Evolutionary conservation across 2,329 filamentous ascomycete species (phyloP).

Genomic region (Trichoderma oligosporum): DNA sequence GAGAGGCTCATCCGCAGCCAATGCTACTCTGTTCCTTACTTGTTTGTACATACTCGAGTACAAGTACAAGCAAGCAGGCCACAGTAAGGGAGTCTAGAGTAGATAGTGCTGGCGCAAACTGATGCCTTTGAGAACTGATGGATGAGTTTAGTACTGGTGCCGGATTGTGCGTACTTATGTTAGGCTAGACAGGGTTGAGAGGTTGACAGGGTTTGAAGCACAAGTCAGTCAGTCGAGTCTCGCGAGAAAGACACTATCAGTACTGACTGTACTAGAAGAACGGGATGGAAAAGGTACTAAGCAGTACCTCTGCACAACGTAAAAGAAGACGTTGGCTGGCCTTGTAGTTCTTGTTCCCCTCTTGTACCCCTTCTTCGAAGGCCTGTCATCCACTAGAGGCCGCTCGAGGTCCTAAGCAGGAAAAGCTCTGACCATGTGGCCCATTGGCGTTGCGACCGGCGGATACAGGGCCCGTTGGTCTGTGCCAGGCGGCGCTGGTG

Average conservation of each 20-base stretch:
- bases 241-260: not conserved
- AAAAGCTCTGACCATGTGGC: slow-evolving; percentile 14
- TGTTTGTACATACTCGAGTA: not conserved
- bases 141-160: not conserved
- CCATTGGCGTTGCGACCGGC: slow-evolving; percentile 17
- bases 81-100: no score
- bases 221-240: not conserved
- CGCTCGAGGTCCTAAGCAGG: slow-evolving; percentile 3
- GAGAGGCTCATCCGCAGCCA: no score
- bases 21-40: no score
- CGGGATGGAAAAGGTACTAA: not conserved
- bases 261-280: no score
- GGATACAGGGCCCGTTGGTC: slow-evolving; percentile 18
- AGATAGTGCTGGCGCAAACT: slow-evolving; percentile 6
- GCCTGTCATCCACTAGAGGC: slow-evolving; percentile 1
- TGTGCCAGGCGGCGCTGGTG: not conserved
- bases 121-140: slow-evolving; percentile 14
- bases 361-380: slow-evolving; percentile 6
- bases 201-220: slow-evolving; percentile 9
- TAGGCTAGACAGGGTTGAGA: slow-evolving; percentile 14
- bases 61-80: not conserved
- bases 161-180: slow-evolving; percentile 2
- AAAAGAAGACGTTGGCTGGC: not conserved
- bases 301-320: slow-evolving; percentile 7
- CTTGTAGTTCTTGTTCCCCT: not conserved